These are phyloP conservation scores for Filobasidium uniguttulatum DNA, from an alignment of 1,284 basidiomycete genomes.

Conservation along the genomic window DNA sequence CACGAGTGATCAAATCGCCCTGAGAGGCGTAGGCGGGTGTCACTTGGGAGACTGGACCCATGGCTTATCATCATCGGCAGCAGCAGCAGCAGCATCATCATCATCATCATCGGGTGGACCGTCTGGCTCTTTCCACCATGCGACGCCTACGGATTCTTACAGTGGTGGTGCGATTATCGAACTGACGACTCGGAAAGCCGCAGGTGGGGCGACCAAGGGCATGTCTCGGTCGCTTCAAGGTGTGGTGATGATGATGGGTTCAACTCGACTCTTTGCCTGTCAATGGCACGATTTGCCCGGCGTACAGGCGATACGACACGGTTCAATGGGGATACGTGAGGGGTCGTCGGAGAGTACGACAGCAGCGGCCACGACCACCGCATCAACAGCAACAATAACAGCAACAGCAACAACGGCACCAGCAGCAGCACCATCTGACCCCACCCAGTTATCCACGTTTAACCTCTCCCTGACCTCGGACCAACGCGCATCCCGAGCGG, in stretches of 20 bases:
- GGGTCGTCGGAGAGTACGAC: no score
- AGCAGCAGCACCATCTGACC: no score
- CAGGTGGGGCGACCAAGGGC: conserved; percentile 32
- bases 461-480: conserved; percentile 69
- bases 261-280: background rate
- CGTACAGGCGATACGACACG: no score
- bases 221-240: conserved; percentile 25
- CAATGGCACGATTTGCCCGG: conserved; percentile 7
- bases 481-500: conserved; percentile 63
- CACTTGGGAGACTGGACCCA: conserved; percentile 1
- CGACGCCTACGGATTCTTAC: no score
- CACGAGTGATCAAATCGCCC: background rate
- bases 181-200: conserved; percentile 28
- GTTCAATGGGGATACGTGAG: no score
- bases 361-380: no score
- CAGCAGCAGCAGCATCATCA: no score
- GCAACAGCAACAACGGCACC: no score
- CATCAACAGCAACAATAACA: no score
- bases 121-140: no score
- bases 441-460: conserved; percentile 44
- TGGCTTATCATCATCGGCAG: no score
- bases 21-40: background rate
- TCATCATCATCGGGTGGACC: no score
- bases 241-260: background rate
- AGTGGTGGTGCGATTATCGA: conserved; percentile 21